These are phyloP conservation scores for Priceomyces castillae DNA, from an alignment of 805 yeast species.

Conservation along the genomic window DNA sequence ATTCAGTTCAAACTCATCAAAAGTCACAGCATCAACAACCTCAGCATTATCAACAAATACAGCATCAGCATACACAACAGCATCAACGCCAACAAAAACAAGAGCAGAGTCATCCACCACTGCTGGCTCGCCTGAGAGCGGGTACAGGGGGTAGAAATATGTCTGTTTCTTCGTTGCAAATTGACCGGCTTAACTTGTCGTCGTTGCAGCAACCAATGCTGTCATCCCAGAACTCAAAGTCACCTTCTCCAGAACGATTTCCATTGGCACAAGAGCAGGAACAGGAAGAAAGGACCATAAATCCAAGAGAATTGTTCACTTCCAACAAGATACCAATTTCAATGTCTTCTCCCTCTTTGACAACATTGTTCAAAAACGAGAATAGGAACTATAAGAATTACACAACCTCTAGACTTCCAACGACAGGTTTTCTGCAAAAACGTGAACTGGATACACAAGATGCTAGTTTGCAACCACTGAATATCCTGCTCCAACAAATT, in stretches of 20 bases:
- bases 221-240: constrained; percentile 10
- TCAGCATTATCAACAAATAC: constrained; percentile 1
- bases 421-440: background rate
- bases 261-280: constrained; percentile 4
- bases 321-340: constrained; percentile 8
- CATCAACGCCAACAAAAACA: background rate
- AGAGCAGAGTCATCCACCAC: background rate
- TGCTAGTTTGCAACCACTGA: background rate
- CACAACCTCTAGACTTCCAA: constrained; percentile 1
- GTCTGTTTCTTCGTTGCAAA: constrained; percentile 12
- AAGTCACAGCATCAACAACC: background rate
- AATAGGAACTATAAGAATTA: constrained; percentile 3
- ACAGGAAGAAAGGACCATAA: constrained; percentile 26
- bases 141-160: background rate
- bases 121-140: background rate
- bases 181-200: constrained; percentile 27
- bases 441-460: background rate
- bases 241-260: constrained; percentile 16
- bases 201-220: constrained; percentile 14
- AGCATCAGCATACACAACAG: background rate
- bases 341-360: constrained; percentile 12
- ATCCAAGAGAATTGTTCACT: constrained; percentile 30
- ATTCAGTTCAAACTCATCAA: background rate
- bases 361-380: constrained; percentile 10
- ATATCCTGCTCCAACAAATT: constrained; percentile 1